These are phyloP conservation scores for Balakata baccata DNA, from an alignment of 345 rosid genomes.

Conservation along the genomic window DNA sequence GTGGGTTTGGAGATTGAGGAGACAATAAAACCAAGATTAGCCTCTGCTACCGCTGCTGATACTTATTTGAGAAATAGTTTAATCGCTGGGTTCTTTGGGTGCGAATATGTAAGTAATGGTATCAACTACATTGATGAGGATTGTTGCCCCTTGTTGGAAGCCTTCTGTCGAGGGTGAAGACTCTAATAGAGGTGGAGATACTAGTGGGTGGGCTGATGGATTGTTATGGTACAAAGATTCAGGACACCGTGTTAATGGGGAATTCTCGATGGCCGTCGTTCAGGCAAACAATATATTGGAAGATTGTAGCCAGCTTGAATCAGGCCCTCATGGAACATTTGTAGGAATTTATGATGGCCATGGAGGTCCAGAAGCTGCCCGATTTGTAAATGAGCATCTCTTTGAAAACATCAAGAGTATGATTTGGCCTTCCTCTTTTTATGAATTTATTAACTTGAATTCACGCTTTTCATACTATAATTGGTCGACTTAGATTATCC, in stretches of 20 bases:
- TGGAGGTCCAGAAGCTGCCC: constrained; percentile 97
- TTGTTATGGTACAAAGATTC: constrained; percentile 85
- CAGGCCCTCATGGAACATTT: constrained; percentile 88
- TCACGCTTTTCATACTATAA: constrained; percentile 7
- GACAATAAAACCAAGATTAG: constrained; percentile 36
- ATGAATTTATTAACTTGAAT: constrained; percentile 1
- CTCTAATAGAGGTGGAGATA: constrained; percentile 57
- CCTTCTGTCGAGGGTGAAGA: constrained; percentile 68
- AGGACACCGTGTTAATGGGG: constrained; percentile 66
- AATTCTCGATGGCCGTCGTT: constrained; percentile 92
- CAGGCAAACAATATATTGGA: constrained; percentile 81
- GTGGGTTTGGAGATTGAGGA: constrained; percentile 43
- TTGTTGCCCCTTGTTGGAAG: constrained; percentile 87
- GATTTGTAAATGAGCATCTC: constrained; percentile 67
- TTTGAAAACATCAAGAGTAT: constrained; percentile 67
- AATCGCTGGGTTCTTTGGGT: constrained; percentile 61
- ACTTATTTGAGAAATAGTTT: constrained; percentile 43
- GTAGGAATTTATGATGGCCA: constrained; percentile 98
- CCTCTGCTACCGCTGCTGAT: constrained; percentile 31
- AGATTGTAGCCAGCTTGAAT: constrained; percentile 83
- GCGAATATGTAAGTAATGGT: constrained; percentile 85
- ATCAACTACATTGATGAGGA: constrained; percentile 53
- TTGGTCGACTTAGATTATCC: background rate
- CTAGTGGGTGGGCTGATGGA: constrained; percentile 60
- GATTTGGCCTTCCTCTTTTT: constrained; percentile 23